A percentile compares a stretch with the other conserved stretches of the same genome.
Conservation (phyloP, 495 filamentous ascomycete species). For the Tricharina praecox region DNA sequence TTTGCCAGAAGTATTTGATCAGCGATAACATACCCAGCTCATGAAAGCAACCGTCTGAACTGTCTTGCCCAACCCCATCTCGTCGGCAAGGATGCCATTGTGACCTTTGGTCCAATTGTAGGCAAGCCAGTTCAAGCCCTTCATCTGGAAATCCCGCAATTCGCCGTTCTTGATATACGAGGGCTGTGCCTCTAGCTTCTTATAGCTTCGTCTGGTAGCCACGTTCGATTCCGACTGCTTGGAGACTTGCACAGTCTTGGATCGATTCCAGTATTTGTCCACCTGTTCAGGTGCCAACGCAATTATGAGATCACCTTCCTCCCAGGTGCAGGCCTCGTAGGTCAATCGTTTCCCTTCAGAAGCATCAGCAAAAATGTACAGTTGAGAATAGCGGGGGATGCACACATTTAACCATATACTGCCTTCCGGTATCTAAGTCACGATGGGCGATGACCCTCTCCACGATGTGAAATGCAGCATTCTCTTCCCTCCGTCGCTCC, state of each 20-base stretch:
- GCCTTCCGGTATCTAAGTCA: slow-evolving; percentile 51
- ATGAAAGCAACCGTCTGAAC: slow-evolving; percentile 95
- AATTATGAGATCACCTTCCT: slow-evolving; percentile 55
- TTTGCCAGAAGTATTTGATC: too few species aligned
- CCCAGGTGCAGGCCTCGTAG: slow-evolving; percentile 93
- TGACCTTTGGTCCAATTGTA: slow-evolving; percentile 83
- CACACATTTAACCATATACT: slow-evolving; percentile 87
- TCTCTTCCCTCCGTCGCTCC: slow-evolving; percentile 65
- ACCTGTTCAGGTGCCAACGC: slow-evolving; percentile 68
- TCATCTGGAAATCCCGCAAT: slow-evolving; percentile 84
- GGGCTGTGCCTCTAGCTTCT: slow-evolving; percentile 60
- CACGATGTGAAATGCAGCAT: slow-evolving; percentile 71
- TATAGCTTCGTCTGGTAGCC: slow-evolving; percentile 51
- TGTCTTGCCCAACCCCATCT: slow-evolving; percentile 97
- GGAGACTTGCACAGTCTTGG: slow-evolving; percentile 55
- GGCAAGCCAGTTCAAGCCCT: slow-evolving; percentile 82
- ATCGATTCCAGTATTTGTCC: slow-evolving; percentile 74
- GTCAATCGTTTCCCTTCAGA: slow-evolving; percentile 50
- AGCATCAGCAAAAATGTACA: slow-evolving; percentile 16
- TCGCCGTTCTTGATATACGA: slow-evolving; percentile 69
- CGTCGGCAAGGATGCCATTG: slow-evolving; percentile 92
- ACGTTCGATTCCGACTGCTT: slow-evolving; percentile 56
- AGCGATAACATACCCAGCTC: slow-evolving; percentile 44
- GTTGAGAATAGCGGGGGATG: slow-evolving; percentile 6
- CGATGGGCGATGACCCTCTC: slow-evolving; percentile 77